Evolutionary conservation across 1,139 yeast species (phyloP).

Genomic region (Yamadazyma sp.): DNA sequence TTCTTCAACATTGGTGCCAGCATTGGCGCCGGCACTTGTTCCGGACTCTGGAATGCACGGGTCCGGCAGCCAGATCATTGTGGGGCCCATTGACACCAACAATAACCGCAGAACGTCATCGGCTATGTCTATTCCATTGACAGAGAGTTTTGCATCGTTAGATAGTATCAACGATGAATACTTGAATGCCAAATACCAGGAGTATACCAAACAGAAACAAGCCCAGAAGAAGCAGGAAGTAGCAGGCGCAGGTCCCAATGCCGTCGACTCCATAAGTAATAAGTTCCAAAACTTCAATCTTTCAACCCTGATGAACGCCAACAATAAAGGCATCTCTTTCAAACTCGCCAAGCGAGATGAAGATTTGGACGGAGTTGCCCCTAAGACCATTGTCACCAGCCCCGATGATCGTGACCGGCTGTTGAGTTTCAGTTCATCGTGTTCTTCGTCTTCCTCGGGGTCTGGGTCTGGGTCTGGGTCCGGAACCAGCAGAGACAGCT

Average conservation of each 20-base stretch:
- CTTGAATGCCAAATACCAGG: constrained; percentile 35
- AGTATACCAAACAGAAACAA: constrained; percentile 21
- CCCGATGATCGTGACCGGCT: not conserved
- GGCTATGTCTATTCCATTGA: constrained; percentile 56
- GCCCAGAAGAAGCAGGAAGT: constrained; percentile 6
- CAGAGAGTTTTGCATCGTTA: constrained; percentile 75
- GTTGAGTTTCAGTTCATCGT: constrained; percentile 1
- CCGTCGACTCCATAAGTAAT: constrained; percentile 23
- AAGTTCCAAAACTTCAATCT: constrained; percentile 40
- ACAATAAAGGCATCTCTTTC: constrained; percentile 13
- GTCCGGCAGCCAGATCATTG: constrained; percentile 18
- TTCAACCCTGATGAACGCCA: constrained; percentile 36
- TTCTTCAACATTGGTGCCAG: no score
- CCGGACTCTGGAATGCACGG: not conserved
- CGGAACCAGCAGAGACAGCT: not conserved
- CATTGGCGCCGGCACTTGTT: no score
- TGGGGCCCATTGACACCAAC: constrained; percentile 31
- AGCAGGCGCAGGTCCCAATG: constrained; percentile 5
- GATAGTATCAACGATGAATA: constrained; percentile 70
- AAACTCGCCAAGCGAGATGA: constrained; percentile 10
- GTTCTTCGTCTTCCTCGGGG: constrained; percentile 2
- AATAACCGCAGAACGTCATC: constrained; percentile 30
- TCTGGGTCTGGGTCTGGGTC: not conserved
- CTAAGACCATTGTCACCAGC: constrained; percentile 17
- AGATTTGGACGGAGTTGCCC: constrained; percentile 21